These are phyloP conservation scores for Circinella minor DNA, from an alignment of 371 early-diverging fungal species.

Conservation along the genomic window DNA sequence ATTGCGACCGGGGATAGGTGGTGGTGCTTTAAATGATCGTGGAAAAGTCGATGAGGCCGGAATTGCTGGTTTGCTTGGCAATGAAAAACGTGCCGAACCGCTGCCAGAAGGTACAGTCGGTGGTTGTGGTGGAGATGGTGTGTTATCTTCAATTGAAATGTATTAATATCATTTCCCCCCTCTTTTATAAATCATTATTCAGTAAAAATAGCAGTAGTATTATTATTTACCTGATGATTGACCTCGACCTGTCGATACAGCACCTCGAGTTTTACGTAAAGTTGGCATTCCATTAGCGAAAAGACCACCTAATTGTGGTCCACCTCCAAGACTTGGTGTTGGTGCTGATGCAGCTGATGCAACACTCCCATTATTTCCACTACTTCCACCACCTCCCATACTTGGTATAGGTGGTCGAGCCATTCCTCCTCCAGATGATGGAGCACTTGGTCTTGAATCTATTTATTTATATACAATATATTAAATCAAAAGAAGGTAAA, in stretches of 20 bases:
- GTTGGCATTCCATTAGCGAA: constrained; percentile 75
- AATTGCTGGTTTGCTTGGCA: constrained; percentile 19
- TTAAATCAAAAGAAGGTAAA: background rate
- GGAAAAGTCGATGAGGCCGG: constrained; percentile 26
- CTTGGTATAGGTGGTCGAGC: constrained; percentile 47
- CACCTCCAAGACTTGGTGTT: constrained; percentile 31
- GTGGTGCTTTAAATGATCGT: constrained; percentile 44
- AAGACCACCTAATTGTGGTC: constrained; percentile 59
- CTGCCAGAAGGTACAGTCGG: constrained; percentile 23
- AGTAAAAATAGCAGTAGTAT: too few relatives aligned
- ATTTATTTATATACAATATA: background rate
- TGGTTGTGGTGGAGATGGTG: constrained; percentile 8
- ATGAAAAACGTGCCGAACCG: constrained; percentile 19
- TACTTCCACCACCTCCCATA: background rate
- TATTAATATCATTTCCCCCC: too few relatives aligned
- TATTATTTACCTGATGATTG: constrained; percentile 11
- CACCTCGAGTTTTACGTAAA: constrained; percentile 58
- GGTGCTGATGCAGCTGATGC: constrained; percentile 23
- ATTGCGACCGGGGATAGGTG: constrained; percentile 39
- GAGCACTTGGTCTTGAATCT: constrained; percentile 24
- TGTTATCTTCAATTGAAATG: background rate
- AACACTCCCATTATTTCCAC: background rate
- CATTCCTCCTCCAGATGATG: constrained; percentile 23
- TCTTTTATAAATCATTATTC: too few relatives aligned
- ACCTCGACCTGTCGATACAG: constrained; percentile 43